phyloP scores from a whole-genome alignment of 2,329 filamentous ascomycete genomes.

The Diaporthe sp. region DNA sequence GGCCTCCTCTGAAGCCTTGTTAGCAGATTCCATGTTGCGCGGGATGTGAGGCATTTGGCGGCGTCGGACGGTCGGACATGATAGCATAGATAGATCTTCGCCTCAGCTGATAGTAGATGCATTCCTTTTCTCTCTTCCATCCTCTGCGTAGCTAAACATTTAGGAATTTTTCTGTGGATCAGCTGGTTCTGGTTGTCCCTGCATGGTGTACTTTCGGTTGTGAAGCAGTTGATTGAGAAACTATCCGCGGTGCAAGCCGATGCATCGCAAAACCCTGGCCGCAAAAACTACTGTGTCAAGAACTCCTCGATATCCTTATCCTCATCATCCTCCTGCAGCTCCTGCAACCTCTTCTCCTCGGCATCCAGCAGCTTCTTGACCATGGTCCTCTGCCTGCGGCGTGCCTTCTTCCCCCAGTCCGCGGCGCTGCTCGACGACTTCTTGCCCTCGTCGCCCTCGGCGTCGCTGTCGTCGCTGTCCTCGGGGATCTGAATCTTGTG shows the following conservation, averaged over 20 bases:
- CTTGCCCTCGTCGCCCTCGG: slow-evolving; percentile 54
- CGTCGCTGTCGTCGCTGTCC: slow-evolving; percentile 64
- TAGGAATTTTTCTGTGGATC: no score
- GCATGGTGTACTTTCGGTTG: no score
- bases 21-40: no score
- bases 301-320: slow-evolving; percentile 83
- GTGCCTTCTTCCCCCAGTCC: slow-evolving; percentile 78
- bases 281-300: slow-evolving; percentile 62
- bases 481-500: slow-evolving; percentile 65
- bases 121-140: no score
- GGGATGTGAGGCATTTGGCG: not conserved
- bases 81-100: no score
- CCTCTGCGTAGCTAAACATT: no score
- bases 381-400: slow-evolving; percentile 76
- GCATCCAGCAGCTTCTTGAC: slow-evolving; percentile 74
- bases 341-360: slow-evolving; percentile 69
- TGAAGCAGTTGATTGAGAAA: not conserved
- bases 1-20: not conserved
- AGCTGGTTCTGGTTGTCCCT: no score
- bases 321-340: slow-evolving; percentile 71
- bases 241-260: not conserved
- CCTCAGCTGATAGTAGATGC: no score
- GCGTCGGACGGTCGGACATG: not conserved
- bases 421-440: slow-evolving; percentile 55
- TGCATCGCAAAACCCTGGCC: not conserved